Conservation (phyloP, 2,329 filamentous ascomycete genomes). For the Aureobasidium melanogenum region DNA sequence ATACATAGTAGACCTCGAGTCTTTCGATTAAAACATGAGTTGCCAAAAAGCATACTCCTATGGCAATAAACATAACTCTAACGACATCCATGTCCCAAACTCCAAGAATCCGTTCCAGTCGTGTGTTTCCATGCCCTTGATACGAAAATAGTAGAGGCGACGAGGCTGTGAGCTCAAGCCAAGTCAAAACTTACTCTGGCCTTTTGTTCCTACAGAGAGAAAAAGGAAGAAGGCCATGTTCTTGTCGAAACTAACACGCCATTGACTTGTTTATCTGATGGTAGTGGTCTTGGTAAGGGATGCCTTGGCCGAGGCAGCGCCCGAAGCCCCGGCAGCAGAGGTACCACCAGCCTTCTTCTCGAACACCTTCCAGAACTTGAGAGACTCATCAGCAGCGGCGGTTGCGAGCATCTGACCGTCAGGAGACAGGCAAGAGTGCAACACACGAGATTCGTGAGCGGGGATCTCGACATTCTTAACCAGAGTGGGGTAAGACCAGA, state of each 20-base stretch:
- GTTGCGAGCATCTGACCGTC: conserved; percentile 98
- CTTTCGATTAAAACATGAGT: neutral
- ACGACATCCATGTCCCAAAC: neutral
- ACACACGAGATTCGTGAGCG: conserved; percentile 89
- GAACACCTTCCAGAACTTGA: conserved; percentile 99
- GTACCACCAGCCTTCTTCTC: conserved; percentile 88
- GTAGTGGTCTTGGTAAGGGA: conserved; percentile 94
- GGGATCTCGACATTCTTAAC: conserved; percentile 98
- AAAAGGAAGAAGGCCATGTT: neutral
- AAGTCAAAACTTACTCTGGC: conserved; percentile 3
- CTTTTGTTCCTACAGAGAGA: neutral
- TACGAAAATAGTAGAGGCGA: neutral
- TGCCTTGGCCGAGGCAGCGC: conserved; percentile 63
- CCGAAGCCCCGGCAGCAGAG: conserved; percentile 55
- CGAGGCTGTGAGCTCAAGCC: neutral
- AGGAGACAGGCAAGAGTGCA: conserved; percentile 93
- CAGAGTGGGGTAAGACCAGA: conserved; percentile 97
- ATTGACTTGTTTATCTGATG: conserved; percentile 21
- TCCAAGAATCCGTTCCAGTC: neutral
- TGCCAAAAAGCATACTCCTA: neutral
- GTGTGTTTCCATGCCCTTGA: neutral
- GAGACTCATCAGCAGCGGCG: conserved; percentile 86
- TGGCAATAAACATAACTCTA: neutral
- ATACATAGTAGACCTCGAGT: neutral
- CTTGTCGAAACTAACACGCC: neutral